Conservation (phyloP, 805 yeast genomes). For the Candida insectorum region DNA sequence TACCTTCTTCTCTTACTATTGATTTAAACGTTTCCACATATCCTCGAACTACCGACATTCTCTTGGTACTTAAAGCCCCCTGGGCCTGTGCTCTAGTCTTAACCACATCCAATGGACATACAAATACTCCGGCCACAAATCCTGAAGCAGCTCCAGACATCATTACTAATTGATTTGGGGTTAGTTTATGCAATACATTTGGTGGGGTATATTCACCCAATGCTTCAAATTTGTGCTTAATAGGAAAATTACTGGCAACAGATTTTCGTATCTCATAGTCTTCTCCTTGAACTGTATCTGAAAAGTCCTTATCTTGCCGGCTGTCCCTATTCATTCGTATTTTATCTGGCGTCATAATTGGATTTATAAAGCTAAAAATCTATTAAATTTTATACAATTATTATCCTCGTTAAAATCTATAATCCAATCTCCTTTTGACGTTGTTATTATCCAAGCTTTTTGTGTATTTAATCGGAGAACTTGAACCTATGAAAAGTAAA, state of each 20-base stretch:
- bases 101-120: conserved; percentile 94
- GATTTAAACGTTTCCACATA: conserved; percentile 59
- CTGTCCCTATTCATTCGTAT: conserved; percentile 3
- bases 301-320: conserved; percentile 20
- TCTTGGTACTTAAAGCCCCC: conserved; percentile 42
- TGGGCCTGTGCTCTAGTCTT: conserved; percentile 94
- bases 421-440: no score
- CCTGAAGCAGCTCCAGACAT: conserved; percentile 94
- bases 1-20: conserved; percentile 75
- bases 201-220: conserved; percentile 20
- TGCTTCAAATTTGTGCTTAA: conserved; percentile 17
- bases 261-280: conserved; percentile 31
- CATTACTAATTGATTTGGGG: conserved; percentile 63
- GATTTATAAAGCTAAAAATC: no score
- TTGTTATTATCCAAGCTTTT: no score
- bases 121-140: conserved; percentile 79
- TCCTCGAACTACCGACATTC: conserved; percentile 49
- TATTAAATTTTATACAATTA: no score
- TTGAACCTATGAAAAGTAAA: no score
- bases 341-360: conserved; percentile 2
- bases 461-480: no score
- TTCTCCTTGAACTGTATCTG: conserved; percentile 37
- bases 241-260: conserved; percentile 17
- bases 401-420: no score
- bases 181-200: conserved; percentile 18